Base-by-base conservation (phyloP, 2,329 filamentous ascomycete species). In the Fusarium setosum region DNA sequence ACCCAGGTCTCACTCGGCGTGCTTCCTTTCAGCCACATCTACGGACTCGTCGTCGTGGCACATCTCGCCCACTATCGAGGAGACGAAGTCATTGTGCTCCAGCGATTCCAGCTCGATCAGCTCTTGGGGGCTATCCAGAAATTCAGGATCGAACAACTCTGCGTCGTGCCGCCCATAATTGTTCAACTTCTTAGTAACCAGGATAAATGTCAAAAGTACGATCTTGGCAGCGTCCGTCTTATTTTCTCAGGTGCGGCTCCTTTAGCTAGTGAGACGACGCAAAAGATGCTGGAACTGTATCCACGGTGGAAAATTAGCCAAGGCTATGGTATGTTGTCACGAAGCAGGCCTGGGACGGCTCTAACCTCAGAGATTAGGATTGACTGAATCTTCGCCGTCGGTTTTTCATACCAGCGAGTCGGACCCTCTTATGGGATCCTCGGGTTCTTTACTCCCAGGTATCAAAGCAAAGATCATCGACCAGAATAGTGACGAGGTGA, bases 21-120 rank as follows among this genome's bases (percentile, higher is more conserved):
- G 11, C 81, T 95, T 0, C 92, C 92, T 0, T 88, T 93, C 72
- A 94, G 90, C 62, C 93, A 96, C 71, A 96, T 96, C 61, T 96
- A 95, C 75, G 88, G 88, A 3, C 80, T 96, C 18, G 87, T 93
- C 3, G 86, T 93, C 11, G 87, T 93, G 59, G 88, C 87, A 24
- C 91, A 93, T 73, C 76, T 83, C 0, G 84, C 84, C 15, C 82
- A 87, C 2, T 96, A 89, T 70, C 86, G 90, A 24, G 93, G 93
- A 6, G 92, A 96, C 65, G 87, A 89, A 56, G 82, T 90, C 5
- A 83, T 96, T 49, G 84, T 95, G 3, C 81, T 96, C 12, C 89
- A 86, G 26, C 92, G 91, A 68, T 96, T 95, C 70, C 91, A 95
- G 42, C 83, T 95, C 37, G 80, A 83, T 5, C 79, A 81, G 1